These are phyloP conservation scores for Sphaerulina vaccinii DNA, from an alignment of 2,329 filamentous ascomycete species.

Conservation along the genomic window DNA sequence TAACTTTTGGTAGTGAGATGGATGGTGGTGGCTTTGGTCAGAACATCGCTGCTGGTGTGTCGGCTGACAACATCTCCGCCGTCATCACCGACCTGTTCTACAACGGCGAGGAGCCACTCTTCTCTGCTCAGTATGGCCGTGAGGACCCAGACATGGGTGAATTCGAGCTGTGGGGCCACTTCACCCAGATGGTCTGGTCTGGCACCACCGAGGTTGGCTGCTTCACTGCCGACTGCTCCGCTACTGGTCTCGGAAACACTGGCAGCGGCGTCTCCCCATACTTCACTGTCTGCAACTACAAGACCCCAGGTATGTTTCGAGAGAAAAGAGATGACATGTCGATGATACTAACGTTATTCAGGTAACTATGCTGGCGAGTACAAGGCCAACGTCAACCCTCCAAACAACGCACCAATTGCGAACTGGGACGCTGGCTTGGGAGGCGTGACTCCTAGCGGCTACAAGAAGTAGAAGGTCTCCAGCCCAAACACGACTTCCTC, in stretches of 20 bases:
- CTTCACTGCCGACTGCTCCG: constrained; percentile 43
- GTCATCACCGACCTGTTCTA: constrained; percentile 86
- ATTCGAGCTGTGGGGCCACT: constrained; percentile 71
- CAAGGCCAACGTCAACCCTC: constrained; percentile 50
- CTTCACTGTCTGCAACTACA: constrained; percentile 90
- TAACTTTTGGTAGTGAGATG: constrained; percentile 49
- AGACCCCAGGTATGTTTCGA: constrained; percentile 61
- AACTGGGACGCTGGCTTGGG: constrained; percentile 28
- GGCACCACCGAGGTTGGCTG: constrained; percentile 63
- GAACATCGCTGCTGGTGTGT: constrained; percentile 76
- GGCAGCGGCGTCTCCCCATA: constrained; percentile 51
- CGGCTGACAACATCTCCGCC: constrained; percentile 58
- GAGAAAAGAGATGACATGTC: background rate
- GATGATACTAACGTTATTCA: constrained; percentile 26
- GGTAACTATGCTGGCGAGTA: constrained; percentile 59
- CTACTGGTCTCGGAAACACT: constrained; percentile 48
- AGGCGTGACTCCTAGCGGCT: background rate
- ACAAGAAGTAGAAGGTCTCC: background rate
- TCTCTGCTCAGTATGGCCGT: constrained; percentile 56
- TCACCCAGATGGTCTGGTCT: constrained; percentile 73
- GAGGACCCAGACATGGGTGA: constrained; percentile 58
- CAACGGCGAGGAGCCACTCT: constrained; percentile 69
- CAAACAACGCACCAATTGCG: constrained; percentile 42
- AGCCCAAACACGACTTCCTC: constrained; percentile 2
- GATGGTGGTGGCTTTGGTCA: constrained; percentile 75